Evolutionary conservation across 345 rosid genomes (phyloP).

Genomic region (Excoecaria agallocha): DNA sequence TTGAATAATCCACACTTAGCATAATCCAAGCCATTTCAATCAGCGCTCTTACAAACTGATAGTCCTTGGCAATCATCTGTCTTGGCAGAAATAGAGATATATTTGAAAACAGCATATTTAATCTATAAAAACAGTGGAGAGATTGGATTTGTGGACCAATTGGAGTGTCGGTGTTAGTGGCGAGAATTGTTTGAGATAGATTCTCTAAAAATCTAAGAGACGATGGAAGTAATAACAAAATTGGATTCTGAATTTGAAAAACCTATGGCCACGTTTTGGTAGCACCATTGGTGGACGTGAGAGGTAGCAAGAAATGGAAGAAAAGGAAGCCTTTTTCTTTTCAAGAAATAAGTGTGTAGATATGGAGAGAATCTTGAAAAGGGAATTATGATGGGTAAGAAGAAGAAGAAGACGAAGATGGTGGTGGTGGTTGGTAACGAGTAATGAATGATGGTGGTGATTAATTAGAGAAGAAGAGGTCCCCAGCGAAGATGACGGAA

Average conservation of each 20-base stretch:
- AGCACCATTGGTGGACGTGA: constrained; percentile 55
- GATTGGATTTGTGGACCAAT: neutral
- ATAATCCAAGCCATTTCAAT: constrained; percentile 73
- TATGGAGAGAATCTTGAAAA: too few relatives aligned
- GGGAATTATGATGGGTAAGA: neutral
- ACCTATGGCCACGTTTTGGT: constrained; percentile 52
- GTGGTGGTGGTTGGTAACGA: neutral
- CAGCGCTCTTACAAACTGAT: constrained; percentile 37
- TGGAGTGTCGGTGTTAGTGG: constrained; percentile 5
- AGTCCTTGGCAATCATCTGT: constrained; percentile 62
- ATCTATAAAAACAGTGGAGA: neutral
- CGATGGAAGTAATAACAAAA: neutral
- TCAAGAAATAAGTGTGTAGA: too few relatives aligned
- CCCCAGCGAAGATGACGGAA: neutral
- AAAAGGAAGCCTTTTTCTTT: too few relatives aligned
- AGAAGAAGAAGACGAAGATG: neutral
- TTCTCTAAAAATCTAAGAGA: constrained; percentile 8
- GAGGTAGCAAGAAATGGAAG: neutral
- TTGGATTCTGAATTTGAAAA: constrained; percentile 66
- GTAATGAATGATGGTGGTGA: too few relatives aligned
- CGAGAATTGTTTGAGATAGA: neutral
- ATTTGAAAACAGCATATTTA: neutral
- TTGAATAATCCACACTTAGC: constrained; percentile 67
- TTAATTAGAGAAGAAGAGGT: too few relatives aligned
- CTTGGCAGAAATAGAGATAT: neutral